A percentile compares a stretch with the other conserved stretches of the same genome.
phyloP scores from a whole-genome alignment of 805 yeast genomes.

The baker's yeast (Saccharomyces cerevisiae) region DNA sequence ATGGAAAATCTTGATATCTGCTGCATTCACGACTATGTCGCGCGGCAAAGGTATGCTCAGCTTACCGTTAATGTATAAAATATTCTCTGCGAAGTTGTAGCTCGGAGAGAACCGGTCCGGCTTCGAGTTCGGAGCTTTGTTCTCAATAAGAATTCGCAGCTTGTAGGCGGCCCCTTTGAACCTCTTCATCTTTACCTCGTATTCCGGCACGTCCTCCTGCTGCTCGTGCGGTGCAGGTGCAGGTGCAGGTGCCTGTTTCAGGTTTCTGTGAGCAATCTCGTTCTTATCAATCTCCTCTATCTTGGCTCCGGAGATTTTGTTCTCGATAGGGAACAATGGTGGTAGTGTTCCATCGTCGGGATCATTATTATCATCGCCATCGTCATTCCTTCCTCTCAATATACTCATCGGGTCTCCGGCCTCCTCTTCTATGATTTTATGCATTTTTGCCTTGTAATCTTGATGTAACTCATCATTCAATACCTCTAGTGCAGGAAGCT shows the following conservation, averaged over 20 bases:
- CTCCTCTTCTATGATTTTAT: slow-evolving; percentile 24
- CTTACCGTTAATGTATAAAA: background rate
- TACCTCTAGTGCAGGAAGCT: slow-evolving; percentile 38
- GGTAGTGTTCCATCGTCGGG: slow-evolving; percentile 19
- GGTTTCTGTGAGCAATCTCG: slow-evolving; percentile 34
- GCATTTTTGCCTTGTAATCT: slow-evolving; percentile 32
- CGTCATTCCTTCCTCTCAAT: slow-evolving; percentile 31
- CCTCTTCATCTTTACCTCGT: background rate
- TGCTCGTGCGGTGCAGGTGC: background rate
- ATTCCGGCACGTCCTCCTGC: background rate
- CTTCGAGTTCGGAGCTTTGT: background rate
- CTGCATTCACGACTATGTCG: background rate
- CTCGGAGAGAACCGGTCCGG: background rate
- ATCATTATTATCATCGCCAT: slow-evolving; percentile 11
- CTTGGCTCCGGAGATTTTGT: background rate
- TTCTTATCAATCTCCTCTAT: slow-evolving; percentile 19
- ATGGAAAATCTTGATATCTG: background rate
- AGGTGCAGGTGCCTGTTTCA: background rate
- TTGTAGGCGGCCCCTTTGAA: background rate
- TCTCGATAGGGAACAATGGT: slow-evolving; percentile 20
- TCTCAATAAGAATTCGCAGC: background rate
- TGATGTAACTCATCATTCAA: slow-evolving; percentile 37
- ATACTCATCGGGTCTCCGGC: slow-evolving; percentile 37
- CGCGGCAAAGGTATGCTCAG: background rate
- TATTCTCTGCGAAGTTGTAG: background rate